Conservation (phyloP, 2,329 filamentous ascomycete genomes). For the Colletotrichum tofieldiae region DNA sequence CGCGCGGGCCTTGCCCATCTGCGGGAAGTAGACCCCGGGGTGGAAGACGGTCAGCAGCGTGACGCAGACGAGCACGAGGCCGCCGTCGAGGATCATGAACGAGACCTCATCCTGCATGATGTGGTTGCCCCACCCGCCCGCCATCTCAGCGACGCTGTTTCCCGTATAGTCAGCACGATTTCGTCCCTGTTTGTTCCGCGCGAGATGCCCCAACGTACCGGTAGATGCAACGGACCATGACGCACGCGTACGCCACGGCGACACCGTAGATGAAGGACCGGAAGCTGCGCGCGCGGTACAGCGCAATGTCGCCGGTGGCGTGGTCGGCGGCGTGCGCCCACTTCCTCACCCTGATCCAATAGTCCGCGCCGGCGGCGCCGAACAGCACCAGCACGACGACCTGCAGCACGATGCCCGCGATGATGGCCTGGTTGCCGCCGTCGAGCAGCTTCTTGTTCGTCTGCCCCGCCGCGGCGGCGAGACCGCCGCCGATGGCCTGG, state of each 20-base stretch:
- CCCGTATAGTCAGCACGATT: constrained; percentile 2
- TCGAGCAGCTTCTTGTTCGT: constrained; percentile 57
- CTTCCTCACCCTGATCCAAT: constrained; percentile 58
- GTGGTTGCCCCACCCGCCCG: constrained; percentile 74
- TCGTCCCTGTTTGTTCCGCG: not conserved
- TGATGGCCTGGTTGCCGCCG: constrained; percentile 66
- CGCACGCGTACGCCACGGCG: constrained; percentile 59
- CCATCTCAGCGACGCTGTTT: constrained; percentile 74
- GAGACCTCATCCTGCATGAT: constrained; percentile 75
- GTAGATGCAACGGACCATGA: constrained; percentile 69
- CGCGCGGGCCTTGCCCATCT: constrained; percentile 59
- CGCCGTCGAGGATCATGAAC: constrained; percentile 71
- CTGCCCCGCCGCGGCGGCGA: constrained; percentile 66
- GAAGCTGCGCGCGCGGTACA: constrained; percentile 63
- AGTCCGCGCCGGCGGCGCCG: constrained; percentile 61
- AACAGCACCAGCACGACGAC: constrained; percentile 65
- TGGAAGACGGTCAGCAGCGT: constrained; percentile 67
- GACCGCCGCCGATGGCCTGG: constrained; percentile 71
- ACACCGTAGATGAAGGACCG: constrained; percentile 62
- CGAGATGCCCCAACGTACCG: constrained; percentile 53
- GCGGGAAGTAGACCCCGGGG: constrained; percentile 69
- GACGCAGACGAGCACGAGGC: constrained; percentile 66
- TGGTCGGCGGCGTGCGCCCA: constrained; percentile 55
- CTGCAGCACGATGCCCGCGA: constrained; percentile 69
- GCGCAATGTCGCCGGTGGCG: constrained; percentile 44